These are phyloP conservation scores for Solanum verrucosum DNA, from an alignment of 257 asterid genomes.

Conservation along the genomic window DNA sequence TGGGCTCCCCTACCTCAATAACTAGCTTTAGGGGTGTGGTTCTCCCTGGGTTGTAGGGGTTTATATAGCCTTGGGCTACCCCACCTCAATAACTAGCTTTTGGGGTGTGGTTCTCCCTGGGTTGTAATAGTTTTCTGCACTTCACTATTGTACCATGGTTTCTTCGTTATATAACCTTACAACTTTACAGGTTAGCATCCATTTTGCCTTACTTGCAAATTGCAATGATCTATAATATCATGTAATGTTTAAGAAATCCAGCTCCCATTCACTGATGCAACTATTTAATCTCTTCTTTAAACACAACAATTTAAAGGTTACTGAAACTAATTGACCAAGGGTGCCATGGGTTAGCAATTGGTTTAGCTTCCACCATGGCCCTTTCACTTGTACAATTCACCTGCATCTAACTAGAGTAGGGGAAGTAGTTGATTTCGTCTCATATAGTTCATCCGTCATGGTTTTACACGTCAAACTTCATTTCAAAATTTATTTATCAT, in stretches of 20 bases:
- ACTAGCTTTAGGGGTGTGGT: background rate
- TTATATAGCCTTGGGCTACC: background rate
- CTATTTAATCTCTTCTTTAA: background rate
- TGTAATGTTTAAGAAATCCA: background rate
- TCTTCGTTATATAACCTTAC: background rate
- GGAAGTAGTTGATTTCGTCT: background rate
- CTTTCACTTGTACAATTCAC: background rate
- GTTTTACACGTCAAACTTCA: background rate
- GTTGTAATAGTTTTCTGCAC: background rate
- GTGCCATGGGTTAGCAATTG: background rate
- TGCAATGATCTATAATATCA: background rate
- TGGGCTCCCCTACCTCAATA: background rate
- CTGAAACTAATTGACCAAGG: background rate
- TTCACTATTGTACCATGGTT: background rate
- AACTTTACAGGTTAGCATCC: background rate
- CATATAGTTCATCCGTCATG: background rate
- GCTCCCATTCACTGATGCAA: background rate
- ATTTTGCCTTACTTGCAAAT: background rate
- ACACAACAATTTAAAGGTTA: background rate
- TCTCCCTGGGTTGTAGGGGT: background rate
- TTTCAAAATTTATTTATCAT: background rate
- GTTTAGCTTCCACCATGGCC: background rate
- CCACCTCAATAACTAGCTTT: background rate
- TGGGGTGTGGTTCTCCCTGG: background rate
- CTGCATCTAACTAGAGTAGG: background rate